Evolutionary conservation across 129 eudicot genomes (phyloP), one percentile per base, ranked within the genome.

Genomic region (Artemisia tridentata): DNA sequence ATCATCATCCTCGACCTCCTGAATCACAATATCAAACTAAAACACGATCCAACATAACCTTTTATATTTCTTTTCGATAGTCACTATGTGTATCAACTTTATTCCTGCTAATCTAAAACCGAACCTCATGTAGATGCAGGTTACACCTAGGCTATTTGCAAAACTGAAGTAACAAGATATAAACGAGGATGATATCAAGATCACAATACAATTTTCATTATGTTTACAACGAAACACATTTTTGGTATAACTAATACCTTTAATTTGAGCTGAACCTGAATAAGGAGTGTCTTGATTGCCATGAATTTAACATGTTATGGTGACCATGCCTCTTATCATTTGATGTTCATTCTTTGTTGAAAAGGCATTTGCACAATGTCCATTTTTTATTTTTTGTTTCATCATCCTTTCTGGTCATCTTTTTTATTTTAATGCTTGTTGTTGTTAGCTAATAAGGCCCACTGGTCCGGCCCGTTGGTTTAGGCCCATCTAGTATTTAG

Each of bases 131-230:
- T 23, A 2, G 25, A 23, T 23, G 25, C 25, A 23, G 25, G 91
- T 84, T 67, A 91, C 96, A 49, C 80, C 84, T 9, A 88, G 79
- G 84, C 81, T 88, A 60, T 86, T 88, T 67, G 74, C 79, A 31
- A 71, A 82, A 38, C 91, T 88, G 21, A 88, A 88, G 84, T 88
- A 78, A 77, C 54, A 46, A 73, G 72, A 52, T 50, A 53, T 69
- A 63, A 20, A 15, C 8, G 61, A 54, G 79, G 52, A 56, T 56
- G n/a, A 47, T 68, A n/a, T n/a, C n/a, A n/a, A 68, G 41, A 11
- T 25, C 65, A 63, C 15, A 7, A 52, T 74, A 13, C 41, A 18
- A 8, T 19, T 61, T 65, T 69, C 21, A 5, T 63, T 71, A 43
- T 65, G 57, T 74, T 78, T 67, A 67, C 71, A 53, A 20, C 52